Base-by-base conservation (phyloP, 768 basidiomycete species). In the Symmetrospora coprosmae region DNA sequence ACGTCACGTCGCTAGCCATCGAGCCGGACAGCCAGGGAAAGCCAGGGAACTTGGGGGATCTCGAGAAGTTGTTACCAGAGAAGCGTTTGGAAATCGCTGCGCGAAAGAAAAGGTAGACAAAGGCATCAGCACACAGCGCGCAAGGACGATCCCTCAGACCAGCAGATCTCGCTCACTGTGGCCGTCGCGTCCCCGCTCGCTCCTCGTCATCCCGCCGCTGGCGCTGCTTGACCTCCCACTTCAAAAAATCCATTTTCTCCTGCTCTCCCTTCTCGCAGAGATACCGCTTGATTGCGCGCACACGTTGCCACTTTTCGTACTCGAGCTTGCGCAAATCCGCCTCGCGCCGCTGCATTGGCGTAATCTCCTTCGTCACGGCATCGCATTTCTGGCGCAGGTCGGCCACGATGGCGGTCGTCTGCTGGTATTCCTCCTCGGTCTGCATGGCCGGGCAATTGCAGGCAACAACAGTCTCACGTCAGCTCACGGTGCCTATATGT, bases 81-180 rank as follows among this genome's bases (percentile, higher is more conserved):
- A n/a, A n/a, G n/a, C n/a, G n/a, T n/a, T n/a, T n/a, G n/a, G n/a
- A n/a, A n/a, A n/a, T n/a, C n/a, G n/a, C n/a, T n/a, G n/a, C n/a
- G n/a, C n/a, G n/a, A n/a, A n/a, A n/a, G n/a, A n/a, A n/a, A n/a
- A n/a, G n/a, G n/a, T n/a, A n/a, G n/a, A n/a, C n/a, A n/a, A n/a
- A n/a, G n/a, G n/a, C n/a, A n/a, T n/a, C n/a, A n/a, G n/a, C n/a
- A n/a, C n/a, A n/a, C n/a, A n/a, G n/a, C n/a, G n/a, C n/a, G n/a
- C n/a, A n/a, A n/a, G n/a, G n/a, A n/a, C n/a, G n/a, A n/a, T n/a
- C n/a, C n/a, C n/a, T n/a, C n/a, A n/a, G n/a, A n/a, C n/a, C n/a
- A n/a, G n/a, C n/a, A n/a, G n/a, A n/a, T n/a, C n/a, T 27, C 25
- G 23, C 45, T 52, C 25, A 55, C 52, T 55, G 52, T 46, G 52